Base-by-base conservation (phyloP, 2,329 filamentous ascomycete species). In the Biscogniauxia mediterranea region DNA sequence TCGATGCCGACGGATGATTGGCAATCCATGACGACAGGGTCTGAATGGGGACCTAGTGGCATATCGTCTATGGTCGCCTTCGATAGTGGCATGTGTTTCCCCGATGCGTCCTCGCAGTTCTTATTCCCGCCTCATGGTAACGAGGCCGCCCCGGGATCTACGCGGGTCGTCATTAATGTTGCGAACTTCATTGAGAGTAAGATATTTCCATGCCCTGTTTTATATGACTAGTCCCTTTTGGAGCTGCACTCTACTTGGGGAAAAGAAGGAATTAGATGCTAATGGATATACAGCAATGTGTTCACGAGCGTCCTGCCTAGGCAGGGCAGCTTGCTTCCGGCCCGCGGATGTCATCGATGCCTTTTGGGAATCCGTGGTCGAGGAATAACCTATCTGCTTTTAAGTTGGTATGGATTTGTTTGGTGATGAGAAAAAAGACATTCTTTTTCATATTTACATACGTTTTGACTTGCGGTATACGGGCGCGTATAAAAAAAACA, bases 291-390 rank as follows among this genome's bases (percentile, higher is more conserved):
- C 53, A 74, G 70, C 61, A 9, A 60, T 74, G 25, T 64, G 68
- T 57, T 60, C 60, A 7, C 65, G 57, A 54, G 60, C 60, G 9
- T 70, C 68, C 3, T 75, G 72, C 51, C 62, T 71, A 3, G 73
- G 73, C 5, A 68, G 71, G 7, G 68, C 69, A 3, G 69, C 72
- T 2, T 68, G 69, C 2, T 73, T 73, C 26, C 64, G 71, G 21
- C 73, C 72, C 7, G 62, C 56, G 28, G 71, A 74, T 57, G 66
- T 75, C 13, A 66, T 70, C 13, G 49, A 20, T 2, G 64, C 73
- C 2, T 74, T 74, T 38, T 74, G 72, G 71, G 66, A 66, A 38
- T 65, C 72, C n/a, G 65, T 67, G 25, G 62, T 64, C 54, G 51
- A 63, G 3, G 64, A 61, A 25, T 49, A 50, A 54, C 52, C 19